phyloP scores from a whole-genome alignment of 2,329 filamentous ascomycete genomes.

The Phaeophleospora eucalypticola region DNA sequence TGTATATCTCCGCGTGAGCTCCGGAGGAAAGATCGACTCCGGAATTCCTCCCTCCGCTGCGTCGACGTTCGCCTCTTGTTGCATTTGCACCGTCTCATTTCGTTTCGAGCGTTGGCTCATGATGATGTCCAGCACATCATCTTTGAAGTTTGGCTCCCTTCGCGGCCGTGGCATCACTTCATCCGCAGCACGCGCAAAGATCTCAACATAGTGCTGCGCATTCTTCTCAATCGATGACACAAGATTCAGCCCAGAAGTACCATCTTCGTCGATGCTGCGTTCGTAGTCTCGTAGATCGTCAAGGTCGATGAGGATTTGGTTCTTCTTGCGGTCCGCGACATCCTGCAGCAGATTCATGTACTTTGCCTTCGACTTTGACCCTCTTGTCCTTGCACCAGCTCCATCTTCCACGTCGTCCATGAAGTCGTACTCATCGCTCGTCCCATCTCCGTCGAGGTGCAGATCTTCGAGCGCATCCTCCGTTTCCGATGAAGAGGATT shows the following conservation, averaged over 20 bases:
- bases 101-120: slow-evolving; percentile 86
- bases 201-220: slow-evolving; percentile 91
- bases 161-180: slow-evolving; percentile 75
- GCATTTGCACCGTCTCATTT: slow-evolving; percentile 66
- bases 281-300: slow-evolving; percentile 88
- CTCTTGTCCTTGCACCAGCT: slow-evolving; percentile 32
- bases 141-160: slow-evolving; percentile 85
- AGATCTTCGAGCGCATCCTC: slow-evolving; percentile 79
- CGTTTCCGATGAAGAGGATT: slow-evolving; percentile 68
- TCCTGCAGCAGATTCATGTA: slow-evolving; percentile 86
- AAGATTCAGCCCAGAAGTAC: slow-evolving; percentile 56
- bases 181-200: slow-evolving; percentile 84
- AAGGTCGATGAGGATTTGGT: slow-evolving; percentile 80
- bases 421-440: slow-evolving; percentile 88
- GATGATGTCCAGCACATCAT: slow-evolving; percentile 93
- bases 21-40: slow-evolving; percentile 80
- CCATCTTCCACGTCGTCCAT: slow-evolving; percentile 69
- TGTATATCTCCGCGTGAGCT: slow-evolving; percentile 88
- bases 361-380: slow-evolving; percentile 63
- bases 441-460: slow-evolving; percentile 79
- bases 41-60: slow-evolving; percentile 51
- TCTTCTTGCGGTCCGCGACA: slow-evolving; percentile 71
- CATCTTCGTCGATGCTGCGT: slow-evolving; percentile 57
- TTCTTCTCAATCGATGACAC: slow-evolving; percentile 85
- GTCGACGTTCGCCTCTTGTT: slow-evolving; percentile 37